Conservation (phyloP, 805 yeast genomes). For the Scheffersomyces lignosus region DNA sequence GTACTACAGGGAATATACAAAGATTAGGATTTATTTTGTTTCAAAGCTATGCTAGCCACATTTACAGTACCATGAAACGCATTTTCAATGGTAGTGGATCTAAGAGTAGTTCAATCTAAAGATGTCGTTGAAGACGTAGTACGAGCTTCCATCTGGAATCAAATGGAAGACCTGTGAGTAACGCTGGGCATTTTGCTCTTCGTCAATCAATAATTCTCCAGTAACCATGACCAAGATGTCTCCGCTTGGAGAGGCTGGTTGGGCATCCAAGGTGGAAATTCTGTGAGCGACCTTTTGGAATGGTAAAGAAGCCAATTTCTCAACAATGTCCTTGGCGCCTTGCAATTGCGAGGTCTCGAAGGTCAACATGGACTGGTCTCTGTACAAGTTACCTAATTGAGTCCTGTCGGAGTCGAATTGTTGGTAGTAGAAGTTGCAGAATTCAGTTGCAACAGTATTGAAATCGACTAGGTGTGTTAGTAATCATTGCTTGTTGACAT, state of each 20-base stretch:
- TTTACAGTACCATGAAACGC: no score
- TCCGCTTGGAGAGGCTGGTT: slow-evolving; percentile 90
- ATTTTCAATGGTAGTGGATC: no score
- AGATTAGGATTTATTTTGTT: no score
- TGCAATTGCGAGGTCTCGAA: slow-evolving; percentile 93
- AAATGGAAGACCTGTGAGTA: slow-evolving; percentile 97
- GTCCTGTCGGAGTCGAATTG: slow-evolving; percentile 92
- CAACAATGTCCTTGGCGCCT: slow-evolving; percentile 91
- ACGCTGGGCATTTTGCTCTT: slow-evolving; percentile 92
- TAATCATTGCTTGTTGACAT: slow-evolving; percentile 2
- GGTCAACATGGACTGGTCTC: slow-evolving; percentile 96
- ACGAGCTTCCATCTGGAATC: slow-evolving; percentile 87
- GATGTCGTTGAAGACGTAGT: slow-evolving; percentile 94
- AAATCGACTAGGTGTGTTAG: slow-evolving; percentile 34
- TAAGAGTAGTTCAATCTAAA: slow-evolving; percentile 90
- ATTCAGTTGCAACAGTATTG: slow-evolving; percentile 63
- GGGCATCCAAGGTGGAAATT: slow-evolving; percentile 94
- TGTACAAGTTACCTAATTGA: slow-evolving; percentile 89
- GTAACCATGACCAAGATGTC: slow-evolving; percentile 97
- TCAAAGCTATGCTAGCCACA: no score
- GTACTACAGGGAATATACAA: no score
- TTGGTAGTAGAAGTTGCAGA: slow-evolving; percentile 92
- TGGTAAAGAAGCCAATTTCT: slow-evolving; percentile 84
- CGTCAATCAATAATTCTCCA: slow-evolving; percentile 90
- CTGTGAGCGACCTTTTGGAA: slow-evolving; percentile 92